These are phyloP conservation scores for Phaeomoniella chlamydospora DNA, from an alignment of 2,329 filamentous ascomycete species.

Conservation along the genomic window DNA sequence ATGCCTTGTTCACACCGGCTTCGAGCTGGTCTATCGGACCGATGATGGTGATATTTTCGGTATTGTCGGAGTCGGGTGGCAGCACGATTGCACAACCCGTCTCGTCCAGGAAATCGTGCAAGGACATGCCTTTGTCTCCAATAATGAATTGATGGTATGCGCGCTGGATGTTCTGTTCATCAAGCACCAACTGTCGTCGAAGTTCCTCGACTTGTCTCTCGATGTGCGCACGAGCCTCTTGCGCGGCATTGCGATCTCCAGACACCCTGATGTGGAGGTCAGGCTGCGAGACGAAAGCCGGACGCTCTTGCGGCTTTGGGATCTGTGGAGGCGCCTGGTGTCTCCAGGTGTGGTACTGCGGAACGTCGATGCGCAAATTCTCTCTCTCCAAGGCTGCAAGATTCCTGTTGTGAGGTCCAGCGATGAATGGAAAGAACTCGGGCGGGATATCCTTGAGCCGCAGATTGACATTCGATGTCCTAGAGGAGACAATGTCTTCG, in stretches of 20 bases:
- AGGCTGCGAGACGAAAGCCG: conserved; percentile 55
- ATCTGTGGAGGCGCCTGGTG: conserved; percentile 51
- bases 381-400: conserved; percentile 57
- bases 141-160: conserved; percentile 92
- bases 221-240: conserved; percentile 65
- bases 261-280: conserved; percentile 72
- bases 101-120: conserved; percentile 75
- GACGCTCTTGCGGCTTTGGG: conserved; percentile 47
- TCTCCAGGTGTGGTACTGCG: conserved; percentile 62
- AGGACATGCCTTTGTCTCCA: conserved; percentile 62
- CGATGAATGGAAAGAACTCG: conserved; percentile 92
- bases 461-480: conserved; percentile 66
- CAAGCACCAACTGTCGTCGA: conserved; percentile 57
- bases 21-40: conserved; percentile 63
- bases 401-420: conserved; percentile 58
- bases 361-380: conserved; percentile 69
- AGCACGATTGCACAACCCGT: conserved; percentile 84
- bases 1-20: conserved; percentile 64
- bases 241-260: conserved; percentile 71
- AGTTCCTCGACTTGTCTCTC: conserved; percentile 67
- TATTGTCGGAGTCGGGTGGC: conserved; percentile 59
- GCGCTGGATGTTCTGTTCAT: conserved; percentile 69
- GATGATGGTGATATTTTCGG: conserved; percentile 72
- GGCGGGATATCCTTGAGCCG: conserved; percentile 73
- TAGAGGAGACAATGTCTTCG: conserved; percentile 73